These are phyloP conservation scores for Hippophae gyantsensis DNA, from an alignment of 306 rosid species.

Conservation along the genomic window DNA sequence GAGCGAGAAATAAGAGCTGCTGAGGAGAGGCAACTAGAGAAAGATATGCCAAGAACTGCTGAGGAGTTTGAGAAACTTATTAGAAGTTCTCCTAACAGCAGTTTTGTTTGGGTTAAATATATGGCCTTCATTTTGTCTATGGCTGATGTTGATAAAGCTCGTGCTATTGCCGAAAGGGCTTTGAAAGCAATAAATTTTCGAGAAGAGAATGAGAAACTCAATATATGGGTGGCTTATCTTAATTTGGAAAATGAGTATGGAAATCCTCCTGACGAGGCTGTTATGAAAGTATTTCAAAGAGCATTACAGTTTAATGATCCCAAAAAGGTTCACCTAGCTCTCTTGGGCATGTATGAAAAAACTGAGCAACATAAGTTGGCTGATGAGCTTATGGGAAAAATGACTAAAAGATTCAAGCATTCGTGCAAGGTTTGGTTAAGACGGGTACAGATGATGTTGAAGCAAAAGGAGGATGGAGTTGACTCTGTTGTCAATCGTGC, in stretches of 20 bases:
- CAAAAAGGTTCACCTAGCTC: slow-evolving; percentile 66
- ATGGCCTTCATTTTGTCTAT: slow-evolving; percentile 68
- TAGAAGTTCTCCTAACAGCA: slow-evolving; percentile 84
- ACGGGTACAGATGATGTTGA: slow-evolving; percentile 49
- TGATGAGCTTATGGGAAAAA: slow-evolving; percentile 61
- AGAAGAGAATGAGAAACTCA: slow-evolving; percentile 86
- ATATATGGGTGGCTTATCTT: slow-evolving; percentile 83
- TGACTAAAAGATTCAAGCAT: slow-evolving; percentile 79
- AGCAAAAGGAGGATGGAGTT: slow-evolving; percentile 49
- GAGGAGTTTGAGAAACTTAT: slow-evolving; percentile 91
- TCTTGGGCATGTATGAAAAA: slow-evolving; percentile 81
- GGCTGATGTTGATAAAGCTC: slow-evolving; percentile 86
- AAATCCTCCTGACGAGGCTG: slow-evolving; percentile 80
- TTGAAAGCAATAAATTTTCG: slow-evolving; percentile 73
- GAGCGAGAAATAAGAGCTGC: slow-evolving; percentile 67
- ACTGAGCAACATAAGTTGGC: slow-evolving; percentile 63
- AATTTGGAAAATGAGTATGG: slow-evolving; percentile 84
- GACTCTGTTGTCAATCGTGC: slow-evolving; percentile 50
- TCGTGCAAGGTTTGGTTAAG: slow-evolving; percentile 96
- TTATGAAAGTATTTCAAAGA: slow-evolving; percentile 62
- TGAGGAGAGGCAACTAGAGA: slow-evolving; percentile 76
- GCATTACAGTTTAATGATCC: slow-evolving; percentile 77
- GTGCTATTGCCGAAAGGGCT: slow-evolving; percentile 89
- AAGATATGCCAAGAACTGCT: slow-evolving; percentile 68
- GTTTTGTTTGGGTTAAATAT: slow-evolving; percentile 79